A percentile compares a stretch with the other conserved stretches of the same genome.
Evolutionary conservation across 768 basidiomycete species (phyloP).

Genomic region (Mycena galericulata): DNA sequence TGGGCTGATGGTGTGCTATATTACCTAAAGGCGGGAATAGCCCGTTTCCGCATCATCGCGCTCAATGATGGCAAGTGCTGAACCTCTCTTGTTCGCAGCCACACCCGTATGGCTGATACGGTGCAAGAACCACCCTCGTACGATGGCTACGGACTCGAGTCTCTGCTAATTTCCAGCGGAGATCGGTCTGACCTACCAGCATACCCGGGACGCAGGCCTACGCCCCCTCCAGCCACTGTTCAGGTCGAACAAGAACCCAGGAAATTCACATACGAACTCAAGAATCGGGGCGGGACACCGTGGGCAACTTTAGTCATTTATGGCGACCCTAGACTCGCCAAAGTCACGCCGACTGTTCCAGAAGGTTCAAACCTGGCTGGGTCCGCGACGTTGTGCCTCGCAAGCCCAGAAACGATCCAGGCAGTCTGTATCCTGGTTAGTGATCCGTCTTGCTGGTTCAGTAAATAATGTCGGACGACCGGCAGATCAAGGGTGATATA

Average conservation of each 20-base stretch:
- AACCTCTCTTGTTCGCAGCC: too few species aligned
- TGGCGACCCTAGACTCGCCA: conserved; percentile 27
- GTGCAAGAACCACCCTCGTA: conserved; percentile 33
- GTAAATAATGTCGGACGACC: not conserved
- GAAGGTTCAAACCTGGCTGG: conserved; percentile 24
- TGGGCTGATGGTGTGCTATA: too few species aligned
- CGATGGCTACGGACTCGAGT: conserved; percentile 32
- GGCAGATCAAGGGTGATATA: conserved; percentile 28
- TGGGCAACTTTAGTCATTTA: conserved; percentile 28
- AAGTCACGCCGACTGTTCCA: conserved; percentile 14
- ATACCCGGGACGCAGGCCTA: conserved; percentile 28
- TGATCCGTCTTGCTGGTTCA: not conserved
- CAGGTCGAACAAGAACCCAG: conserved; percentile 4
- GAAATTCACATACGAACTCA: conserved; percentile 23
- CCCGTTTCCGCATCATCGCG: too few species aligned
- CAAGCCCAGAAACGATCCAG: conserved; percentile 26
- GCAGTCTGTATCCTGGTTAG: conserved; percentile 25
- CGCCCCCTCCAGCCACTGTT: conserved; percentile 1
- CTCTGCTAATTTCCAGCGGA: conserved; percentile 29
- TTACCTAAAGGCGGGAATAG: too few species aligned
- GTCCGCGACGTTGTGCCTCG: conserved; percentile 14
- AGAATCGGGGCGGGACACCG: conserved; percentile 19
- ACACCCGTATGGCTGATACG: conserved; percentile 13
- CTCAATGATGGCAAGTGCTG: too few species aligned
- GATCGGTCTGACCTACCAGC: conserved; percentile 20